Conservation (phyloP, 2,329 filamentous ascomycete species). For the Xylaria sp. region DNA sequence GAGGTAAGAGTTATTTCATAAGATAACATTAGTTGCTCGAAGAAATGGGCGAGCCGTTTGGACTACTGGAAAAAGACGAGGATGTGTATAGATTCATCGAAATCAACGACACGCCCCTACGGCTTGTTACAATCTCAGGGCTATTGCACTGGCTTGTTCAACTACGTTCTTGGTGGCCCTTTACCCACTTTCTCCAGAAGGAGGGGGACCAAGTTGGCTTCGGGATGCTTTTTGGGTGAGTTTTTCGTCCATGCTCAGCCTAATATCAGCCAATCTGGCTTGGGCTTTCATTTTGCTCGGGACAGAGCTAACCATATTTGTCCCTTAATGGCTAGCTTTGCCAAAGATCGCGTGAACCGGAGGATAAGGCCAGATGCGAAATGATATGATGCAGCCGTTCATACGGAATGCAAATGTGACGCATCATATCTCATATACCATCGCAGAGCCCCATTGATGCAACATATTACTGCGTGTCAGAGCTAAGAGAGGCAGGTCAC, state of each 20-base stretch:
- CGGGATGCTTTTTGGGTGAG: neutral
- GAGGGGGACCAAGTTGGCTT: neutral
- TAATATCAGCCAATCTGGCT: too few species aligned
- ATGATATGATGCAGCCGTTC: neutral
- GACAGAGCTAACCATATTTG: neutral
- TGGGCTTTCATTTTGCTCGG: too few species aligned
- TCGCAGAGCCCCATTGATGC: neutral
- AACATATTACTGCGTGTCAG: too few species aligned
- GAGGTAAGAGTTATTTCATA: too few species aligned
- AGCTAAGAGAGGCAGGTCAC: too few species aligned
- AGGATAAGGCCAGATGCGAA: neutral
- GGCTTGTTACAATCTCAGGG: neutral
- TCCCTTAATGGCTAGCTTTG: neutral
- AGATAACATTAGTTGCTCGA: too few species aligned
- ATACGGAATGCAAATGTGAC: neutral
- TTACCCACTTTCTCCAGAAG: neutral
- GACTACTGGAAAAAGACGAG: neutral
- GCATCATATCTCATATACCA: too few species aligned
- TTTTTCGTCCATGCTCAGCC: too few species aligned
- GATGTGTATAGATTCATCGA: neutral
- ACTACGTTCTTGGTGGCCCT: neutral
- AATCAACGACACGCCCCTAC: neutral
- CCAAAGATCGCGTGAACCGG: neutral
- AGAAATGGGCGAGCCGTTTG: neutral
- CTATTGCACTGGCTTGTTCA: neutral